A percentile compares a stretch with the other conserved stretches of the same genome.
Conservation (phyloP, 768 basidiomycete genomes). For the Candolleomyces eurysporus region DNA sequence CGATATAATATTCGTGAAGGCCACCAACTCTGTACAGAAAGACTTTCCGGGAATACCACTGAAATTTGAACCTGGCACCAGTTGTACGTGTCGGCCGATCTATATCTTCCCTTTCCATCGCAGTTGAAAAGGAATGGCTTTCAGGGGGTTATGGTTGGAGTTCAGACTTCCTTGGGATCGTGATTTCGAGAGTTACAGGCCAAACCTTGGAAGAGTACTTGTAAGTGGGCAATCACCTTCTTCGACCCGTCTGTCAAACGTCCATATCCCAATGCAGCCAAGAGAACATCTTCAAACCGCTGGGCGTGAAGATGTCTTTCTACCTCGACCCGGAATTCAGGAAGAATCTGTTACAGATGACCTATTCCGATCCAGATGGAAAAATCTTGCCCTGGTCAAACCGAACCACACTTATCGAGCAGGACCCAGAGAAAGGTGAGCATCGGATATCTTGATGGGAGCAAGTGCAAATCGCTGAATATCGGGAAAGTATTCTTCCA, state of each 20-base stretch:
- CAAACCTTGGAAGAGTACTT: slow-evolving; percentile 46
- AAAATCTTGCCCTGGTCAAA: slow-evolving; percentile 16
- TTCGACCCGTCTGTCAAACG: not conserved
- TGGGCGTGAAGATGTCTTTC: slow-evolving; percentile 28
- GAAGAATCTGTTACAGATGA: slow-evolving; percentile 18
- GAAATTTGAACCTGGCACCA: slow-evolving; percentile 29
- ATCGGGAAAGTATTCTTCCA: slow-evolving; percentile 13
- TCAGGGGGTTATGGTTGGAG: slow-evolving; percentile 30
- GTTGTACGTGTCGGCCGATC: slow-evolving; percentile 16
- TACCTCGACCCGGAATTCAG: slow-evolving; percentile 23
- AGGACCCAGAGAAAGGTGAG: slow-evolving; percentile 25
- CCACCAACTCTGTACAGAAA: slow-evolving; percentile 12
- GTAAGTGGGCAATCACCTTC: slow-evolving; percentile 14
- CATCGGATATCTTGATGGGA: not conserved
- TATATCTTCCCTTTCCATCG: too few relatives aligned
- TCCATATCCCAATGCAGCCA: slow-evolving; percentile 16
- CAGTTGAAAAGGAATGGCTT: not conserved
- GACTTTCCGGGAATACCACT: slow-evolving; percentile 22
- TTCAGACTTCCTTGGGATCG: slow-evolving; percentile 85
- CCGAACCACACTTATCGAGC: slow-evolving; percentile 20
- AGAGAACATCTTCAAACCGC: slow-evolving; percentile 29
- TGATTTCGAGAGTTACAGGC: slow-evolving; percentile 99
- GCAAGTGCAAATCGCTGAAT: too few relatives aligned
- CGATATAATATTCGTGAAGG: too few relatives aligned
- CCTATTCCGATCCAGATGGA: slow-evolving; percentile 20